Base-by-base conservation (phyloP, 441 rosid species). In the Jatropha multifida region DNA sequence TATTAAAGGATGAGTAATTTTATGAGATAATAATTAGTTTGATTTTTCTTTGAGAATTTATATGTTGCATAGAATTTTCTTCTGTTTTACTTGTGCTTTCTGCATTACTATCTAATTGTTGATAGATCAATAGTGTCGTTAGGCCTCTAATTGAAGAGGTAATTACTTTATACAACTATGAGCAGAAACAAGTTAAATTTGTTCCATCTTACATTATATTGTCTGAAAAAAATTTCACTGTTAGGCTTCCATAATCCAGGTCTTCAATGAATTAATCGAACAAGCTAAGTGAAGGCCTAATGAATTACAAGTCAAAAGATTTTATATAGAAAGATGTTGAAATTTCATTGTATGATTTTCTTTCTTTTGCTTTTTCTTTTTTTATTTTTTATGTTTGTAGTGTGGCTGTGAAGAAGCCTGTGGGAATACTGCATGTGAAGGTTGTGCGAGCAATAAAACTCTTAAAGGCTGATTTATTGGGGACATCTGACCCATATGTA, bases 401-500 rank as follows among this genome's bases (percentile, higher is more conserved):
- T 54, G 84, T 74, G 79, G 88, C 86, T 54, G 74, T 79, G 10
- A 86, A 86, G 86, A 90, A 90, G 84, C 97, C 97, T 44, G 94
- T 94, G 44, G 98, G 98, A 60, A 86, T 94, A 81, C 87, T 94
- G 48, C 87, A 89, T 56, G 97, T 88, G 79, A 92, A 87, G 84
- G 92, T 94, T 38, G 83, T 91, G 27, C 86, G 93, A 51, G 98
- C 97, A 14, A 69, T 46, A 38, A 88, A 91, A 77, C 94, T 94
- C 60, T 72, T 89, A 71, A 94, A 92, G 88, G 90, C 87, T 65
- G 97, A 92, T 78, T 4, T 94, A 44, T 64, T 94, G 73, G 98
- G 98, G 76, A 81, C 87, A n/a, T 94, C 97, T 2, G 98, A 94
- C 73, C 98, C 98, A 18, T 92, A 91, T 66, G 95, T 94, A 65